These are phyloP conservation scores for Myxozyma monticola DNA, from an alignment of 805 yeast genomes.

Conservation along the genomic window DNA sequence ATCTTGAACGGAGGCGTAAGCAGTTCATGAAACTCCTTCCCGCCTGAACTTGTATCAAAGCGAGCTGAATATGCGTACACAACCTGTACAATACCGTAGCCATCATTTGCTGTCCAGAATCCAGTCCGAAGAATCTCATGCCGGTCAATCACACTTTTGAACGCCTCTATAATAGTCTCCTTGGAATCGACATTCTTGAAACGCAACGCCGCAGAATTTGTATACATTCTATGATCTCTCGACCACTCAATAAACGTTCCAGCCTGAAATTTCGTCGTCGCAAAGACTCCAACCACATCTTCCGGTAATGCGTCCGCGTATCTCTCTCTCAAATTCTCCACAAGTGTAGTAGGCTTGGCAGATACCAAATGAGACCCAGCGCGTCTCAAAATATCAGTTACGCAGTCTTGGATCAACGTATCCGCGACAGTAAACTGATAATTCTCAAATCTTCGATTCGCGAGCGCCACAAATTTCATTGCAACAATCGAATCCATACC, in stretches of 20 bases:
- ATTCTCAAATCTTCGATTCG: not conserved
- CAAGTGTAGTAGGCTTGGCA: not conserved
- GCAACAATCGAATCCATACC: slow-evolving; percentile 25
- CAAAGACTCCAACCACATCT: slow-evolving; percentile 2
- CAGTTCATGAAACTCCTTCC: not conserved
- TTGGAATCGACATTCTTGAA: not conserved
- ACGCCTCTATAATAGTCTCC: slow-evolving; percentile 3
- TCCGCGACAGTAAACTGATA: slow-evolving; percentile 5
- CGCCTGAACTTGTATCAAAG: not conserved
- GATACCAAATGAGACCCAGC: too few relatives aligned
- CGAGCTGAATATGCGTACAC: slow-evolving; percentile 14
- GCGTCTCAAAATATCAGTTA: not conserved
- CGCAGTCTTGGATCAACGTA: slow-evolving; percentile 5
- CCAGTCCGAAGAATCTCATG: slow-evolving; percentile 30
- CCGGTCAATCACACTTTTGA: slow-evolving; percentile 12
- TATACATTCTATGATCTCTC: slow-evolving; percentile 15
- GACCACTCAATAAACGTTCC: slow-evolving; percentile 16
- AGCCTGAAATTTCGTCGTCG: slow-evolving; percentile 8
- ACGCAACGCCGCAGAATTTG: slow-evolving; percentile 13
- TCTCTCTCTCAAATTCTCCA: not conserved
- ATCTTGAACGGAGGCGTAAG: slow-evolving; percentile 10
- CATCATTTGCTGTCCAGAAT: slow-evolving; percentile 10
- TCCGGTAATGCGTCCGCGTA: not conserved
- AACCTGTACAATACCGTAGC: slow-evolving; percentile 8
- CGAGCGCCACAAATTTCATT: slow-evolving; percentile 4